Evolutionary conservation across 2,329 filamentous ascomycete genomes (phyloP), one percentile per base, ranked within the genome.

Genomic region (Ophiostoma piceae): DNA sequence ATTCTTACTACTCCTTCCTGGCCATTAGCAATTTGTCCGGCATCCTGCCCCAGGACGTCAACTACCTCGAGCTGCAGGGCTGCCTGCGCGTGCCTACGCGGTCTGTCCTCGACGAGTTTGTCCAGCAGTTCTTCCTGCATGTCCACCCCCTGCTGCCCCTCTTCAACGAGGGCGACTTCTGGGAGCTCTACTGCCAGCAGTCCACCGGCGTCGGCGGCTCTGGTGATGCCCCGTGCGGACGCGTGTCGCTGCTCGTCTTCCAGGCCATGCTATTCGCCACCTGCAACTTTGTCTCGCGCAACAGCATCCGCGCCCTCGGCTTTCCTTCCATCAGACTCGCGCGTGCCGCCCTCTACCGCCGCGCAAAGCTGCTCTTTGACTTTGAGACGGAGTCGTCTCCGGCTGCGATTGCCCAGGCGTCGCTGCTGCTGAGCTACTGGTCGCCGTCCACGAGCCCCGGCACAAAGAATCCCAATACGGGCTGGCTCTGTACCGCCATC

Each of bases 71-170:
- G 67, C 77, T 79, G 0, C 82, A 84, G 71, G 80, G 80, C 4
- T 84, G 82, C 72, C 76, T 84, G 1, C 78, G 79, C 22, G 75
- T 85, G 7, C 83, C 83, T 0, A 79, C 78, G 0, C 76, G 78
- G 29, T 71, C 76, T 0, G 76, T 82, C 1, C 75, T 84, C 0
- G 80, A 84, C 68, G 81, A 83, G 67, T 84, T 85, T 70, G 77
- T 85, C 4, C 79, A 81, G 73, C 80, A 83, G 67, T 83, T 82
- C 72, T 83, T 83, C 69, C 74, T 82, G 14, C 80, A 82, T 68
- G 80, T 83, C n/a, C 82, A 83, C 69, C 80, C 81, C 1, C 73
- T 82, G 39, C 75, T 82, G 39, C 81, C 81, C 0, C 74, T 83
- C 29, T 72, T 83, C 37, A 79, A 82, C 67, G 80, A 85, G 73